These are phyloP conservation scores for Colletotrichum lupini DNA, from an alignment of 2,329 filamentous ascomycete species.

Conservation along the genomic window DNA sequence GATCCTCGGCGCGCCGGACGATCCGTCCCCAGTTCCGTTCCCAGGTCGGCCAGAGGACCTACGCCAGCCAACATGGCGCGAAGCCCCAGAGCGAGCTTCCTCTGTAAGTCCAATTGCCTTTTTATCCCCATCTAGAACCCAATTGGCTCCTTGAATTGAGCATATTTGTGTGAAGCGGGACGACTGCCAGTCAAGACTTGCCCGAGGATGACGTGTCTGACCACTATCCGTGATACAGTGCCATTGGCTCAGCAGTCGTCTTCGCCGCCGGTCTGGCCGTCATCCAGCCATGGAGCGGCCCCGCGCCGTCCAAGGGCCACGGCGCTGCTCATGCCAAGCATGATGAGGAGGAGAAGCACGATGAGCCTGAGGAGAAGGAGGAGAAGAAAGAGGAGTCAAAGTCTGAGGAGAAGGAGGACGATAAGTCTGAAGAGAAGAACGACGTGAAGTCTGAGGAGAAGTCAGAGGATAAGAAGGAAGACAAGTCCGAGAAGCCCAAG, in stretches of 20 bases:
- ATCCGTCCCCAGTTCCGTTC: constrained; percentile 30
- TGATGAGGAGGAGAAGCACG: constrained; percentile 27
- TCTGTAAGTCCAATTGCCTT: constrained; percentile 8
- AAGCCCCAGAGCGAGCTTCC: constrained; percentile 33
- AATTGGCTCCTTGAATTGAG: background rate
- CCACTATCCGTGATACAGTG: background rate
- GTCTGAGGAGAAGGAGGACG: constrained; percentile 35
- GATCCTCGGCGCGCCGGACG: constrained; percentile 31
- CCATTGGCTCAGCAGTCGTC: constrained; percentile 18
- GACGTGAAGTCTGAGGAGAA: constrained; percentile 20
- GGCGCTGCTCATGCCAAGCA: constrained; percentile 12
- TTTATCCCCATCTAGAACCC: background rate
- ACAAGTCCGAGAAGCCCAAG: background rate
- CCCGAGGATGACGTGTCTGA: background rate
- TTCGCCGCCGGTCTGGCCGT: constrained; percentile 27
- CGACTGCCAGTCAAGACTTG: too few species aligned
- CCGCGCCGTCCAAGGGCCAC: constrained; percentile 23
- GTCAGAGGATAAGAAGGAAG: constrained; percentile 38
- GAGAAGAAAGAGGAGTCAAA: constrained; percentile 9
- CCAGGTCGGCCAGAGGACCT: constrained; percentile 28
- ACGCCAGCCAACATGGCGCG: constrained; percentile 33
- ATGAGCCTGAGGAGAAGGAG: constrained; percentile 13
- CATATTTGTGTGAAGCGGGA: too few species aligned
- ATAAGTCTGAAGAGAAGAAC: constrained; percentile 40
- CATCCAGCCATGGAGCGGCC: constrained; percentile 27